Base-by-base conservation (phyloP, 441 rosid species). In the Biscutella laevigata region DNA sequence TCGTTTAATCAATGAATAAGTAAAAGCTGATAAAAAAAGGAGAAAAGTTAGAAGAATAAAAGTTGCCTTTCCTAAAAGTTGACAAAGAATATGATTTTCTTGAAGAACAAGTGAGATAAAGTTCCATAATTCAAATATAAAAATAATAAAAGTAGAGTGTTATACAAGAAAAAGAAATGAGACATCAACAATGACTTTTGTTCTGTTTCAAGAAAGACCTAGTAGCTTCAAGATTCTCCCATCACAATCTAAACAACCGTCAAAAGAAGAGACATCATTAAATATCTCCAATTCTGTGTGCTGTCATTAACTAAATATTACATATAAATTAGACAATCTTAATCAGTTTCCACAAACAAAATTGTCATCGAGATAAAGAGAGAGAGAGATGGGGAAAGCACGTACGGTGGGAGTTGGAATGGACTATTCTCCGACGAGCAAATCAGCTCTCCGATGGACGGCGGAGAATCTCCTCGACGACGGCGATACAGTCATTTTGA, bases 391-490 rank as follows among this genome's bases (percentile, higher is more conserved):
- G 94, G 94, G 59, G 35, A 70, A 33, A 32, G 72, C 62, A 2
- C 73, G 91, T 41, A 86, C 81, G 61, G 76, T 88, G 3, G 98
- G 96, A 7, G 83, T 92, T 19, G 98, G 94, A 4, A 75, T 92
- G 60, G 98, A 92, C 66, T 91, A 85, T 79, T 91, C 98, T 10
- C 45, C 67, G 1, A 77, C 88, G 68, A 81, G 98, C 79, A 68
- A 46, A 66, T 72, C 75, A 35, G 96, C 98, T 10, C 66, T 92
- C 38, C 71, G 66, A 27, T 92, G 98, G 96, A 76, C 96, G 1
- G 82, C 74, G 32, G 94, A 86, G 57, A 92, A 92, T 77, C 32
- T 86, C 11, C 55, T 72, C 15, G 62, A 33, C 1, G 63, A 71
- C 17, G 94, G 92, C 10, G 95, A 91, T 67, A 77, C 82, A 57